A percentile compares a stretch with the other conserved stretches of the same genome.
phyloP scores from a whole-genome alignment of 1,284 basidiomycete species.

The Austroboletus rostrupii region DNA sequence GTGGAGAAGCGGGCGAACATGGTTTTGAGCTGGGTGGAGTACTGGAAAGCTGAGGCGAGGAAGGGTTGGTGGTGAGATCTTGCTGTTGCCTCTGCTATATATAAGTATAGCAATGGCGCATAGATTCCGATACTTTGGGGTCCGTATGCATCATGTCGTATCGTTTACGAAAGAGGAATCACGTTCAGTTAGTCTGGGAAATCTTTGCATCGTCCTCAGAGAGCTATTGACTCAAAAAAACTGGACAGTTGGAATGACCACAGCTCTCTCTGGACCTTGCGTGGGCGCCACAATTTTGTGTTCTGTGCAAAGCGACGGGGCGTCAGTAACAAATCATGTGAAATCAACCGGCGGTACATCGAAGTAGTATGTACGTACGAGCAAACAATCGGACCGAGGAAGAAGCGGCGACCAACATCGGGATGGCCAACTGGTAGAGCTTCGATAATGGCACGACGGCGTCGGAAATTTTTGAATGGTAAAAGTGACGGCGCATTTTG shows the following conservation, averaged over 20 bases:
- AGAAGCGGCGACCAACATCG: neutral
- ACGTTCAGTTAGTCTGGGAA: no score
- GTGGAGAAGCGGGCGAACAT: neutral
- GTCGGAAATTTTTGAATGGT: neutral
- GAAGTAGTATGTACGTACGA: neutral
- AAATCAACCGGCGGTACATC: neutral
- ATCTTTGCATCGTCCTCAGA: no score
- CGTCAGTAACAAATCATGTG: neutral
- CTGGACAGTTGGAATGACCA: no score
- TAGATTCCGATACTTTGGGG: neutral
- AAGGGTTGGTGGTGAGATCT: neutral
- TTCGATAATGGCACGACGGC: neutral
- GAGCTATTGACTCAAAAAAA: no score
- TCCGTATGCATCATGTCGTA: no score
- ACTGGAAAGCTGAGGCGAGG: neutral
- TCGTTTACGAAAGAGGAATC: neutral
- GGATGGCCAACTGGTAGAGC: neutral
- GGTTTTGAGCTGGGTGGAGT: neutral
- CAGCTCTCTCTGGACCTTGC: neutral
- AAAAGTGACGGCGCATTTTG: neutral
- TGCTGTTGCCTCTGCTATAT: neutral
- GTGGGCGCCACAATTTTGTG: neutral
- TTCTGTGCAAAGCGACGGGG: neutral
- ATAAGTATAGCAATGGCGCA: neutral
- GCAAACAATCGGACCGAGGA: neutral